Evolutionary conservation across 192 early-diverging fungal genomes (phyloP), one percentile per base, ranked within the genome.

Genomic region (Chytriomyces hyalinus): DNA sequence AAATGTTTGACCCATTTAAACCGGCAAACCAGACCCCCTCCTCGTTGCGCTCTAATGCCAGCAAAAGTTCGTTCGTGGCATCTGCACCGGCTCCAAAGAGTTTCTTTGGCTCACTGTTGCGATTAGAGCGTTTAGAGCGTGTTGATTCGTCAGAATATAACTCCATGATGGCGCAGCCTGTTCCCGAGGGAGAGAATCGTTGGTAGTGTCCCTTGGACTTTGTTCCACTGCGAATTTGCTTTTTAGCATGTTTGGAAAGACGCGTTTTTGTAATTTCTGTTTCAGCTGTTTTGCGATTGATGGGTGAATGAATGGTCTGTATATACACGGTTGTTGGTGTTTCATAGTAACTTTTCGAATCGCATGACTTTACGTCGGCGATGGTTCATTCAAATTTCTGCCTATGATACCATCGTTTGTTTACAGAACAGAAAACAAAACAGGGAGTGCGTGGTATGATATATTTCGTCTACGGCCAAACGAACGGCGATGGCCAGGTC

Each of bases 331-430:
- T 88, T 51, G 71, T 49, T 81, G 89, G 85, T 89, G 88, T 89
- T 75, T 91, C 89, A 92, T 90, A 85, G 88, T 92, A 92, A 91
- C 89, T 91, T 85, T 85, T 88, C 90, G 85, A 91, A 92, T 88
- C 88, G 90, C 84, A 88, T 77, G 86, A 85, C 86, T 85, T 88
- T 91, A 83, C 78, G 87, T 84, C 82, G 83, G 85, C 86, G 90
- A 89, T 91, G 90, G 85, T 87, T 91, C 89, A 90, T 91, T 92
- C 90, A 91, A 92, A 92, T 92, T 90, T 92, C 90, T 92, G 90
- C 88, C 90, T 91, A 26, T 26, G 0, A 26, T 93, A 92, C 92
- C 92, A 92, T 86, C 87, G 91, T 85, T 90, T 85, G 91, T 90
- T 92, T 89, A 89, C 89, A 92, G 84, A 84, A 88, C 91, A 92